phyloP scores from a whole-genome alignment of 768 basidiomycete genomes.

The Fistulinella prunicolor region DNA sequence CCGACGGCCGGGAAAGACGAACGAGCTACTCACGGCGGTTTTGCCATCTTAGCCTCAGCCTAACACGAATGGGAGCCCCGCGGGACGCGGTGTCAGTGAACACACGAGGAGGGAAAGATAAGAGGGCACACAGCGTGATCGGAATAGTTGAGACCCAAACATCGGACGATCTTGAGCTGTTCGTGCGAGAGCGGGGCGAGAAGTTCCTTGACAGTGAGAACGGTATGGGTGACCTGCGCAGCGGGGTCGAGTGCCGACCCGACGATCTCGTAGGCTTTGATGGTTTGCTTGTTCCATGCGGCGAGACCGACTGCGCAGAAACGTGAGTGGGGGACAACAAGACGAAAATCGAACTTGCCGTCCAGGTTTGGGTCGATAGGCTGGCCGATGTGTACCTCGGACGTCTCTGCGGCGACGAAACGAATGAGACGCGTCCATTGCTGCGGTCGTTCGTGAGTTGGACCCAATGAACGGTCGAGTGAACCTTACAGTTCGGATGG shows the following conservation, averaged over 20 bases:
- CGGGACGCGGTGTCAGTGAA: background rate
- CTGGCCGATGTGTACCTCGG: constrained; percentile 72
- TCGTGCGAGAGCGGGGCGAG: constrained; percentile 66
- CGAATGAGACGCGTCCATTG: constrained; percentile 78
- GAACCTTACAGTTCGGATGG: constrained; percentile 51
- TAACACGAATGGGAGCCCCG: constrained; percentile 19
- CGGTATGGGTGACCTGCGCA: constrained; percentile 57
- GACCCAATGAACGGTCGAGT: background rate
- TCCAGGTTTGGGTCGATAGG: constrained; percentile 67
- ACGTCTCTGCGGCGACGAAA: constrained; percentile 75
- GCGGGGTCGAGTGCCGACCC: constrained; percentile 67
- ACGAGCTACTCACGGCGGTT: constrained; percentile 52
- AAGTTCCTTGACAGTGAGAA: constrained; percentile 69
- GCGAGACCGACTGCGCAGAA: constrained; percentile 55
- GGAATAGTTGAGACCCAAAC: constrained; percentile 79
- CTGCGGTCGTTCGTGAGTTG: constrained; percentile 7
- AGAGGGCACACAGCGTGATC: constrained; percentile 65
- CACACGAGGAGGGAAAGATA: background rate
- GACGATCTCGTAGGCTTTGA: constrained; percentile 69
- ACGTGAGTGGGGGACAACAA: background rate
- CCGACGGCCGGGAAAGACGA: no score
- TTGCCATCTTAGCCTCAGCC: constrained; percentile 64
- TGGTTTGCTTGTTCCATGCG: constrained; percentile 46
- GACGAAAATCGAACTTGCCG: constrained; percentile 36
- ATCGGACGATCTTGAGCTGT: constrained; percentile 67